Percentiles rank a stretch among this genome's conserved stretches.
phyloP scores from a whole-genome alignment of 2,329 filamentous ascomycete species.

The Exophiala oligosperma region DNA sequence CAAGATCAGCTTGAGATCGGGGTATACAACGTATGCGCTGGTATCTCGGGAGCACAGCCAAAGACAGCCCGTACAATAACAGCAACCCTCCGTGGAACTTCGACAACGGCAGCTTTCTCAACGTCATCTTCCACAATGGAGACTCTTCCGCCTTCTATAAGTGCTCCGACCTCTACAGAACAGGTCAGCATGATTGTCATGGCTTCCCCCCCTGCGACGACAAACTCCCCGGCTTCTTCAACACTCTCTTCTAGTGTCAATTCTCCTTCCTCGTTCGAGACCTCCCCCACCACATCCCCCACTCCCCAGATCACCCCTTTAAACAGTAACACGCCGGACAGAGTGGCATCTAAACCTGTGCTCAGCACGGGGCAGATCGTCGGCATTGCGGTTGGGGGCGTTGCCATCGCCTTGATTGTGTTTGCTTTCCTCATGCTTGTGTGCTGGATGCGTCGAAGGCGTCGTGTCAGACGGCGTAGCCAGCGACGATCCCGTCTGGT shows the following conservation, averaged over 20 bases:
- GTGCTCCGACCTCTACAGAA: conserved; percentile 18
- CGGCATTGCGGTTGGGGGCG: conserved; percentile 59
- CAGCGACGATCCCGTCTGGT: conserved; percentile 39
- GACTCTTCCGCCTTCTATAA: conserved; percentile 15
- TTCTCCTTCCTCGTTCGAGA: conserved; percentile 5
- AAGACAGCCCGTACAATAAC: conserved; percentile 61
- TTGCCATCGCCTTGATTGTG: conserved; percentile 51
- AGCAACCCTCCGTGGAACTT: conserved; percentile 53
- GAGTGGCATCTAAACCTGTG: conserved; percentile 2
- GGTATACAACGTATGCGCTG: conserved; percentile 58
- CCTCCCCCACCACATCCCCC: conserved; percentile 24
- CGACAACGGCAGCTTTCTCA: conserved; percentile 39
- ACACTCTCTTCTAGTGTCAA: conserved; percentile 10
- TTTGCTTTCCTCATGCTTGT: conserved; percentile 43
- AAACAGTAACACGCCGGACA: conserved; percentile 7
- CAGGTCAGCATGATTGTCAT: conserved; percentile 25
- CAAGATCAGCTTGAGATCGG: conserved; percentile 45
- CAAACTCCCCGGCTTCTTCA: background rate
- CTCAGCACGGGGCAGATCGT: conserved; percentile 51
- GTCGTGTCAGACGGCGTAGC: conserved; percentile 31
- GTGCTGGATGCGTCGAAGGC: conserved; percentile 36
- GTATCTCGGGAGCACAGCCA: conserved; percentile 50
- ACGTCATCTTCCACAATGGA: conserved; percentile 37
- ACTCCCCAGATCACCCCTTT: conserved; percentile 15
- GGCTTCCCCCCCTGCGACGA: conserved; percentile 12